phyloP scores from a whole-genome alignment of 306 rosid genomes.

The Castanopsis chinensis region DNA sequence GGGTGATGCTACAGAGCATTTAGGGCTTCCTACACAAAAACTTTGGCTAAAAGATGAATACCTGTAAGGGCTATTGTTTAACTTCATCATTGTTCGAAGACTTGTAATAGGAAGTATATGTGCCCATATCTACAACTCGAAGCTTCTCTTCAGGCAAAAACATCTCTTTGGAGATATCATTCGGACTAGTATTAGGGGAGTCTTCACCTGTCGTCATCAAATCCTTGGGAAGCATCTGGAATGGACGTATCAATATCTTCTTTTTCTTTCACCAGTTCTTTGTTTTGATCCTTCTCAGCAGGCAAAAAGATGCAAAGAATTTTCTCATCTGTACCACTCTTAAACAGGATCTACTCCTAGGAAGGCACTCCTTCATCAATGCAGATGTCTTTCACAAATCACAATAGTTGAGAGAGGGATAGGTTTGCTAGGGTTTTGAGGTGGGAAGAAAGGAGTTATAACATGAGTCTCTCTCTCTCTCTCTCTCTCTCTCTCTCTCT shows the following conservation, averaged over 20 bases:
- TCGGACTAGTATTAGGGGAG: constrained; percentile 13
- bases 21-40: not conserved
- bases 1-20: too few species aligned
- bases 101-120: constrained; percentile 4
- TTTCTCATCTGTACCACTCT: constrained; percentile 31
- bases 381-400: constrained; percentile 77
- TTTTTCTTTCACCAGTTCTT: constrained; percentile 25
- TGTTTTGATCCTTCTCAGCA: constrained; percentile 17
- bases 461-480: too few species aligned
- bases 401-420: not conserved
- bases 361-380: constrained; percentile 66
- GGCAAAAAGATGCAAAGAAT: constrained; percentile 26
- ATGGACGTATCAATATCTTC: constrained; percentile 16
- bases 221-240: constrained; percentile 21
- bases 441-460: too few species aligned
- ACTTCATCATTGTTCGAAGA: constrained; percentile 24
- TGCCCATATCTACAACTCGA: constrained; percentile 19
- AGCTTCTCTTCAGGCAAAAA: constrained; percentile 11
- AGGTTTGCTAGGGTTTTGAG: too few species aligned
- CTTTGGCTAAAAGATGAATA: constrained; percentile 21
- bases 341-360: constrained; percentile 43
- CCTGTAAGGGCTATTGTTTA: constrained; percentile 45
- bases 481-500: too few species aligned
- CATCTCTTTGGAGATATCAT: constrained; percentile 27
- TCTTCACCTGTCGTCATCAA: constrained; percentile 20